Evolutionary conservation across 31 red algal genomes (phyloP).

Genomic region (Asparagopsis taxiformis): DNA sequence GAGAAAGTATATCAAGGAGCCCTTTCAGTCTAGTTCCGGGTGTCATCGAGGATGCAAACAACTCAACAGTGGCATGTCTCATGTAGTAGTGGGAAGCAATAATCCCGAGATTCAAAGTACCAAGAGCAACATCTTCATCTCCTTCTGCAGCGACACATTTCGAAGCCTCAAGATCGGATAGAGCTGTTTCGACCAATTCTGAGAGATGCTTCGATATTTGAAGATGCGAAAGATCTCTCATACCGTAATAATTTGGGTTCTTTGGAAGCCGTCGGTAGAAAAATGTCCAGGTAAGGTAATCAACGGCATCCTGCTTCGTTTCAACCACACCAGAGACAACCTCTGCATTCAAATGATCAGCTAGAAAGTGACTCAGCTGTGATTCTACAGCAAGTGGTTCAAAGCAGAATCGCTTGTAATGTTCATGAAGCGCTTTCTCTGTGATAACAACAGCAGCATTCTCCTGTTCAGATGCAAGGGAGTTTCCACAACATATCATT

Average conservation of each 20-base stretch:
- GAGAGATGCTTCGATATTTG: conserved; percentile 86
- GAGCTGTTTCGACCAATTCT: conserved; percentile 69
- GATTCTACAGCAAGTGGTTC: conserved; percentile 92
- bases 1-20: conserved; percentile 79
- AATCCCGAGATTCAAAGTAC: conserved; percentile 79
- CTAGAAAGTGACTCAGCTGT: conserved; percentile 49
- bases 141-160: conserved; percentile 83
- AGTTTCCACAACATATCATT: conserved; percentile 56
- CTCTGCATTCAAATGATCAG: conserved; percentile 94
- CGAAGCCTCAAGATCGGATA: conserved; percentile 75
- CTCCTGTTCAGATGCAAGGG: neutral
- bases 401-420: conserved; percentile 46
- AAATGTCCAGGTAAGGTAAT: conserved; percentile 96
- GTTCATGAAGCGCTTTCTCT: conserved; percentile 52
- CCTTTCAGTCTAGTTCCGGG: conserved; percentile 60
- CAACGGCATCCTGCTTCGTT: conserved; percentile 89
- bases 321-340: conserved; percentile 79
- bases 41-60: conserved; percentile 78
- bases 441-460: conserved; percentile 65
- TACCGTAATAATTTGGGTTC: conserved; percentile 92
- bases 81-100: conserved; percentile 93
- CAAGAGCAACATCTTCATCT: conserved; percentile 66
- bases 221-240: conserved; percentile 54
- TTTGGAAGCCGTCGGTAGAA: conserved; percentile 87
- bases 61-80: conserved; percentile 75